Conservation (phyloP, 306 rosid genomes). For the Castanea sativa region DNA sequence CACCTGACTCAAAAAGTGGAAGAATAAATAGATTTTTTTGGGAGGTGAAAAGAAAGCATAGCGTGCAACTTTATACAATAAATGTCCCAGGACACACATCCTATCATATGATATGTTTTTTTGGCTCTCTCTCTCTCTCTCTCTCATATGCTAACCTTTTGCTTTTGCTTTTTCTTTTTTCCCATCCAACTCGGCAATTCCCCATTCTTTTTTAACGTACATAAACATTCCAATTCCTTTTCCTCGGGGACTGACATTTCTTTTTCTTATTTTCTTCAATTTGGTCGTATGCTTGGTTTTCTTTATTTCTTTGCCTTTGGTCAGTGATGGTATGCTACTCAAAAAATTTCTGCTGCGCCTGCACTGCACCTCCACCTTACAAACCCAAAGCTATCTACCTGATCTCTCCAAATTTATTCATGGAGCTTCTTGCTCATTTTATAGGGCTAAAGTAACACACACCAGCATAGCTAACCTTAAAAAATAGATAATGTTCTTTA, state of each 20-base stretch:
- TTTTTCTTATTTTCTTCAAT: not conserved
- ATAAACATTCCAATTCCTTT: slow-evolving; percentile 36
- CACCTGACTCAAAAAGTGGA: slow-evolving; percentile 41
- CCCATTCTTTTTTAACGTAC: slow-evolving; percentile 25
- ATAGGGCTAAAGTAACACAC: no score
- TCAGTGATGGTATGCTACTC: no score
- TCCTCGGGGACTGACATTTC: slow-evolving; percentile 16
- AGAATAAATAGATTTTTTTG: slow-evolving; percentile 37
- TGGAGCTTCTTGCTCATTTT: not conserved
- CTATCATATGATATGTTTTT: slow-evolving; percentile 12
- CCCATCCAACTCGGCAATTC: slow-evolving; percentile 16
- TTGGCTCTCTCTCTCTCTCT: slow-evolving; percentile 6
- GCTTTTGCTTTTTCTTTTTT: slow-evolving; percentile 22
- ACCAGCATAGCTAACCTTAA: no score
- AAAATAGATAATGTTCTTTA: no score
- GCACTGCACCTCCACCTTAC: not conserved
- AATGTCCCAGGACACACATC: slow-evolving; percentile 49
- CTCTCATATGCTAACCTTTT: slow-evolving; percentile 10
- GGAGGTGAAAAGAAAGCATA: slow-evolving; percentile 52
- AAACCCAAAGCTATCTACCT: not conserved
- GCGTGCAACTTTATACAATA: slow-evolving; percentile 86
- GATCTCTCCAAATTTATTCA: not conserved
- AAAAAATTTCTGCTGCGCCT: not conserved
- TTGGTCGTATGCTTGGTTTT: not conserved
- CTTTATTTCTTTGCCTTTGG: not conserved